phyloP scores from a whole-genome alignment of 208 protist species.

The Acanthamoeba quina region DNA sequence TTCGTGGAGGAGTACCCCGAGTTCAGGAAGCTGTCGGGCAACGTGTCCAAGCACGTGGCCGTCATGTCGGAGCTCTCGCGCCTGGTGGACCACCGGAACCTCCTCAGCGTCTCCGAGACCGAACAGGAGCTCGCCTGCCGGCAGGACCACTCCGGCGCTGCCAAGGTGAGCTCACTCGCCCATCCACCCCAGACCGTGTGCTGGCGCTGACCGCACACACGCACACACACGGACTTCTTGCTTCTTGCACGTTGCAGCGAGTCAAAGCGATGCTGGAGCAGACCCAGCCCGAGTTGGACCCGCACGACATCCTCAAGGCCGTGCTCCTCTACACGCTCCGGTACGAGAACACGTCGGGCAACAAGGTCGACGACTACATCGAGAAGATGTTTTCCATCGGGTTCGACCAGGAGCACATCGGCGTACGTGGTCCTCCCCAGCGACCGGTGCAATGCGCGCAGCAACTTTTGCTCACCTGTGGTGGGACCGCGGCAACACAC shows the following conservation, averaged over 20 bases:
- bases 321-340: conserved; percentile 53
- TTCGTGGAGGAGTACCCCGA: conserved; percentile 93
- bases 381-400: conserved; percentile 52
- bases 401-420: conserved; percentile 62
- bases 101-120: conserved; percentile 95
- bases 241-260: background rate
- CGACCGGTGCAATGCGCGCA: background rate
- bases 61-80: conserved; percentile 85
- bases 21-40: conserved; percentile 88
- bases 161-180: conserved; percentile 75
- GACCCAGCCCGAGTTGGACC: background rate
- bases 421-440: background rate
- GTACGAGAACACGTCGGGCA: conserved; percentile 55
- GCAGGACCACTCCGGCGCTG: conserved; percentile 90
- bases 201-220: too few species aligned
- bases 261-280: conserved; percentile 55
- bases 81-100: conserved; percentile 90
- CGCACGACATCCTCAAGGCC: conserved; percentile 51
- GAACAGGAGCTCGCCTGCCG: conserved; percentile 96
- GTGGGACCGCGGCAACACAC: too few species aligned
- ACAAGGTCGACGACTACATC: conserved; percentile 62
- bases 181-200: background rate
- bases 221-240: background rate
- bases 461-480: background rate
- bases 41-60: conserved; percentile 88